phyloP scores from a whole-genome alignment of 768 basidiomycete species.

The Gelatoporia subvermispora region DNA sequence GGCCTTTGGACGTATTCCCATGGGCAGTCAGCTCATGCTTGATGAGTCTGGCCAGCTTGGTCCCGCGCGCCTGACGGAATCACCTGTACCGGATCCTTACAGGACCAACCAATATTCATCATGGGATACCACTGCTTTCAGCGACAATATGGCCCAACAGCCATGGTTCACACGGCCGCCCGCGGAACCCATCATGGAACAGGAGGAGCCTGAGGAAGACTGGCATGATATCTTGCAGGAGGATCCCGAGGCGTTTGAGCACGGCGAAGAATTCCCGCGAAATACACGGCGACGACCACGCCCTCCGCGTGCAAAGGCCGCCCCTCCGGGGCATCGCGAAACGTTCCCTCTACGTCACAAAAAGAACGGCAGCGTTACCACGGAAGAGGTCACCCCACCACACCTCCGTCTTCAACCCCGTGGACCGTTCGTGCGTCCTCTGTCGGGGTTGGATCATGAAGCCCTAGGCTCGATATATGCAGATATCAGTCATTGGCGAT shows the following conservation, averaged over 20 bases:
- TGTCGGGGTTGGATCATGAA: conserved; percentile 64
- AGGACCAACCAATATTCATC: conserved; percentile 42
- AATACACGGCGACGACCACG: conserved; percentile 18
- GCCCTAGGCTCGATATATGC: conserved; percentile 61
- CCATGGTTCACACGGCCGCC: conserved; percentile 29
- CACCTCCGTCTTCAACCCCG: conserved; percentile 65
- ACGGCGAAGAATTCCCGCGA: conserved; percentile 23
- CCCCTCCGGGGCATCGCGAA: conserved; percentile 40
- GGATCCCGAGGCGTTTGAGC: conserved; percentile 31
- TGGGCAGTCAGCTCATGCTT: conserved; percentile 53
- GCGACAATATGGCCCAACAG: conserved; percentile 11
- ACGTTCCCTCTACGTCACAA: conserved; percentile 61
- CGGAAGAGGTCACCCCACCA: conserved; percentile 47
- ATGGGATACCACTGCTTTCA: conserved; percentile 25
- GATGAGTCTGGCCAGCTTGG: conserved; percentile 47
- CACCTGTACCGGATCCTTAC: conserved; percentile 50
- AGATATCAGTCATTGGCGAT: conserved; percentile 67
- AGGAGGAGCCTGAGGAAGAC: conserved; percentile 32
- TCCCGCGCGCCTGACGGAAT: conserved; percentile 20
- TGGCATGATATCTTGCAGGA: conserved; percentile 59
- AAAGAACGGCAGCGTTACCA: conserved; percentile 25
- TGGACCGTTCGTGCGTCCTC: conserved; percentile 72
- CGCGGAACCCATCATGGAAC: conserved; percentile 18
- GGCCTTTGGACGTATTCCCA: conserved; percentile 52
- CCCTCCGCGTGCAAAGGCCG: conserved; percentile 15